phyloP scores from a whole-genome alignment of 2,329 filamentous ascomycete species.

The Rosellinia necatrix region DNA sequence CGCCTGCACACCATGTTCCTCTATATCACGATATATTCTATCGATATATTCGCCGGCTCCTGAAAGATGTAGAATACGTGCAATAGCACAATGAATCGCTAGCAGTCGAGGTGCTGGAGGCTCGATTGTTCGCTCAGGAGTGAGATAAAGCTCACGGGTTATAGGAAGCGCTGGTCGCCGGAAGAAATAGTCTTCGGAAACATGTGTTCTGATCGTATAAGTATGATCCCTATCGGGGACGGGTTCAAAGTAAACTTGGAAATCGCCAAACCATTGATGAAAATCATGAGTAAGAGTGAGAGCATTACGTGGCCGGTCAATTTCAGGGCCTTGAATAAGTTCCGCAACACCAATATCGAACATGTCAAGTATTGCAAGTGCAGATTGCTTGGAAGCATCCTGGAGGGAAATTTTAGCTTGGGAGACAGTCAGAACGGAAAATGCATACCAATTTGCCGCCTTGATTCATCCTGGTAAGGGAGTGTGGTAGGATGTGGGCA shows the following conservation, averaged over 20 bases:
- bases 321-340: conserved; percentile 45
- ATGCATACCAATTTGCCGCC: conserved; percentile 3
- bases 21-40: conserved; percentile 34
- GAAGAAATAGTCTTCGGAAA: conserved; percentile 10
- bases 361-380: conserved; percentile 48
- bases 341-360: conserved; percentile 44
- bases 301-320: conserved; percentile 48
- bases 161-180: conserved; percentile 32
- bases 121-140: conserved; percentile 34
- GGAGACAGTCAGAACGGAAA: conserved; percentile 1
- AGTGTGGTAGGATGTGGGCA: conserved; percentile 19
- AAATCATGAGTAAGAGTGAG: conserved; percentile 39
- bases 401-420: conserved; percentile 5
- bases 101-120: conserved; percentile 41
- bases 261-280: conserved; percentile 40
- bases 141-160: conserved; percentile 37
- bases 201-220: conserved; percentile 39
- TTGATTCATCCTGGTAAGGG: background rate
- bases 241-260: conserved; percentile 40
- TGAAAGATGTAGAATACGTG: conserved; percentile 41
- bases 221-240: conserved; percentile 29
- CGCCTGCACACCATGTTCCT: conserved; percentile 21
- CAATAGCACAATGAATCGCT: conserved; percentile 41
- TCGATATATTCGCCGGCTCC: conserved; percentile 41
- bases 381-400: conserved; percentile 38